A percentile compares a stretch with the other conserved stretches of the same genome.
Conservation (phyloP, 306 rosid species). For the Crataegus laevigata region DNA sequence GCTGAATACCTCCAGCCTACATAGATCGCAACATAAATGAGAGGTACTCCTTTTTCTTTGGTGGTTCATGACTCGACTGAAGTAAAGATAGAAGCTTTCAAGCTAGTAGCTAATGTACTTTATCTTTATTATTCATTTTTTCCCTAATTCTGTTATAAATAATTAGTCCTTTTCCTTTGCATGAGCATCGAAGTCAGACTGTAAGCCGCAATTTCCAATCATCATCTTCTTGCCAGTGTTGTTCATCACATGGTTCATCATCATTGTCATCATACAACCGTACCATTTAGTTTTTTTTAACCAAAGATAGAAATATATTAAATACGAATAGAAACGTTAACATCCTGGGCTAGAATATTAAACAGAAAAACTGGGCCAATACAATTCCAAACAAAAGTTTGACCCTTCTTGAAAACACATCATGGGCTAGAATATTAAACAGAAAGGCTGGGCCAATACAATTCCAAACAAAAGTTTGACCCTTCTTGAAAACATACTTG, state of each 20-base stretch:
- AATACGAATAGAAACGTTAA: no score
- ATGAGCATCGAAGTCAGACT: not conserved
- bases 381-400: no score
- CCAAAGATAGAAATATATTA: no score
- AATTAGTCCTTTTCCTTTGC: not conserved
- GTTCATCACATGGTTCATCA: not conserved
- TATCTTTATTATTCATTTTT: not conserved
- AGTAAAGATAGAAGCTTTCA: not conserved
- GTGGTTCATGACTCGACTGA: not conserved
- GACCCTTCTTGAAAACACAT: no score
- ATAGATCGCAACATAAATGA: not conserved
- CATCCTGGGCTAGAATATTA: no score
- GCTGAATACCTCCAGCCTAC: not conserved
- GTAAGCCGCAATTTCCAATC: not conserved
- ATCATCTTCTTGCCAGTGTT: not conserved
- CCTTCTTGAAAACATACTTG: no score
- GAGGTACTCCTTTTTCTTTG: not conserved
- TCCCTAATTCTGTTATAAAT: not conserved
- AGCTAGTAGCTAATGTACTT: not conserved
- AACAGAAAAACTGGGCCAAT: no score
- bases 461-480: no score
- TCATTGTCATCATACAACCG: not conserved
- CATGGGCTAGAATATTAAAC: no score
- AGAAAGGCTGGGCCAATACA: no score
- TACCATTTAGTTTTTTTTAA: no score